Percentiles rank a stretch among this genome's conserved stretches.
phyloP scores from a whole-genome alignment of 2,329 filamentous ascomycete species.

The Pseudocercospora ulei region DNA sequence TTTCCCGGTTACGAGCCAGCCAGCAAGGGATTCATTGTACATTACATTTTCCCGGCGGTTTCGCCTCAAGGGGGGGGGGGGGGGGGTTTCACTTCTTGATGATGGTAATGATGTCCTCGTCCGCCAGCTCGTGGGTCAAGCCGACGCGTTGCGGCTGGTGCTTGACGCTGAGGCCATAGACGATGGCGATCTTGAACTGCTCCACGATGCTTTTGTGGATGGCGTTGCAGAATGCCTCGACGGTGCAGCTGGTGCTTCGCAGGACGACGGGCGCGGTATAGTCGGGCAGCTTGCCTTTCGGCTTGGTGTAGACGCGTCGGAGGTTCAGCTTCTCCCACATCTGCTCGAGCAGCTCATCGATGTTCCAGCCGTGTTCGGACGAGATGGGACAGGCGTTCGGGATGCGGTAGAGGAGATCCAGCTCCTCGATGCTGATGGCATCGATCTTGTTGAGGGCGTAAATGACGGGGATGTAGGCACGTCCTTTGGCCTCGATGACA shows the following conservation, averaged over 20 bases:
- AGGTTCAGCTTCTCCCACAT: constrained; percentile 98
- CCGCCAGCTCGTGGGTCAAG: constrained; percentile 77
- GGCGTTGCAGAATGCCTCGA: constrained; percentile 96
- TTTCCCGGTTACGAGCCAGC: constrained; percentile 1
- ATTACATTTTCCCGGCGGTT: constrained; percentile 7
- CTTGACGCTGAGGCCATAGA: constrained; percentile 96
- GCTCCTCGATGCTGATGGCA: constrained; percentile 91
- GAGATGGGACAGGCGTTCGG: constrained; percentile 96
- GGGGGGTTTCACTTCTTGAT: constrained; percentile 29
- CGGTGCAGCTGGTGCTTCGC: constrained; percentile 67
- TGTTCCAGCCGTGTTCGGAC: constrained; percentile 89
- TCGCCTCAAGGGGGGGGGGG: background rate
- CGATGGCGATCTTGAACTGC: constrained; percentile 88
- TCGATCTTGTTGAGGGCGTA: constrained; percentile 99
- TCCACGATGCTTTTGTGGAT: constrained; percentile 96
- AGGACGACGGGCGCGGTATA: constrained; percentile 87
- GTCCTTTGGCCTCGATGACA: constrained; percentile 82
- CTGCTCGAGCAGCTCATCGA: constrained; percentile 90
- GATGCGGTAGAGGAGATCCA: constrained; percentile 91
- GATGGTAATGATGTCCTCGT: constrained; percentile 72
- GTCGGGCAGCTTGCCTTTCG: constrained; percentile 88
- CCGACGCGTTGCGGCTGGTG: constrained; percentile 96
- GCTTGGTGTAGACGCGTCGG: constrained; percentile 91
- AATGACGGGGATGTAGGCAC: constrained; percentile 96
- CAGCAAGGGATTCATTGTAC: no score